Conservation (phyloP, 805 yeast species). For the Kazachstania africana region DNA sequence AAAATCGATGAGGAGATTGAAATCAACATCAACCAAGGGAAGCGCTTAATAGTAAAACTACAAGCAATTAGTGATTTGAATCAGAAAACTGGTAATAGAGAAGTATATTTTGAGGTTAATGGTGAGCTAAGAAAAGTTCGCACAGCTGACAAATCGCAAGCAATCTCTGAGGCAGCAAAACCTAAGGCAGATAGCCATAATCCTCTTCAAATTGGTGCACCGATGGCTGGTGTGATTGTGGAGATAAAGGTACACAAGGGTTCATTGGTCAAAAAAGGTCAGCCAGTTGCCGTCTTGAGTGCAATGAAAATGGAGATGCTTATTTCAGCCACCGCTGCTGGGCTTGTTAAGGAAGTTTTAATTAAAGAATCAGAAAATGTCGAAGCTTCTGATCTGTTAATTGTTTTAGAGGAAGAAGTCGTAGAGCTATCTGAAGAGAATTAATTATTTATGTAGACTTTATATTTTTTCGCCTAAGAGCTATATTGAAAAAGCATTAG, state of each 20-base stretch:
- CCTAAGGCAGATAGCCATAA: slow-evolving; percentile 84
- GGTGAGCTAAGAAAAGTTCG: slow-evolving; percentile 97
- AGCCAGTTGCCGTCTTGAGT: slow-evolving; percentile 81
- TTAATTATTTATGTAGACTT: too few relatives aligned
- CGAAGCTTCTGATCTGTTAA: slow-evolving; percentile 84
- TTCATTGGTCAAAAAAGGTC: slow-evolving; percentile 88
- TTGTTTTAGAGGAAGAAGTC: slow-evolving; percentile 39
- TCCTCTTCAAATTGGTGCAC: slow-evolving; percentile 92
- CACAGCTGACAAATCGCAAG: slow-evolving; percentile 76
- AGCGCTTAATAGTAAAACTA: slow-evolving; percentile 78
- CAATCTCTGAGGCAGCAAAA: slow-evolving; percentile 74
- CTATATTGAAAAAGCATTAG: too few relatives aligned
- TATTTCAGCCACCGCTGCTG: slow-evolving; percentile 81
- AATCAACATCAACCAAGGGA: slow-evolving; percentile 91
- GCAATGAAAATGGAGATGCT: slow-evolving; percentile 99
- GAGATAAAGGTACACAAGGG: slow-evolving; percentile 89
- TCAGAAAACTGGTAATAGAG: slow-evolving; percentile 78
- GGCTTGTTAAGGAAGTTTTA: slow-evolving; percentile 64
- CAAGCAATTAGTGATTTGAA: slow-evolving; percentile 89
- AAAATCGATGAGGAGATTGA: slow-evolving; percentile 77
- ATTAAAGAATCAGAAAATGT: slow-evolving; percentile 91
- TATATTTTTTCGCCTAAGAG: too few relatives aligned
- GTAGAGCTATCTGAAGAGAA: neutral
- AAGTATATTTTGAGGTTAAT: slow-evolving; percentile 93
- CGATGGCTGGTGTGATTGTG: slow-evolving; percentile 98